These are phyloP conservation scores for Penicillium sp. DNA, from an alignment of 2,329 filamentous ascomycete species.

Conservation along the genomic window DNA sequence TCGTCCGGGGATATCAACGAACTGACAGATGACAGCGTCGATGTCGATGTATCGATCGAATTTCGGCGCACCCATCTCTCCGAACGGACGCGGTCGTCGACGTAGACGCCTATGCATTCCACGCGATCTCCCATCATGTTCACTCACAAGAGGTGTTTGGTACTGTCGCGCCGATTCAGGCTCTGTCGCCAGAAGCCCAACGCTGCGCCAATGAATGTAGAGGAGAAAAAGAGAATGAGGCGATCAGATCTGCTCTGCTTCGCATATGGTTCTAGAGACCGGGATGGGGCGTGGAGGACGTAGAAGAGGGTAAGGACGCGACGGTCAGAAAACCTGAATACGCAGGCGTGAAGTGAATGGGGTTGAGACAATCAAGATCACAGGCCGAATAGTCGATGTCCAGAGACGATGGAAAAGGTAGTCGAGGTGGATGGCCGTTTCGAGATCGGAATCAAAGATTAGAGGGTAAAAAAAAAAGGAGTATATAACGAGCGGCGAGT, in stretches of 20 bases:
- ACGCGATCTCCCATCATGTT: constrained; percentile 48
- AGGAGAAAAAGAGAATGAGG: constrained; percentile 20
- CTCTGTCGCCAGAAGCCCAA: constrained; percentile 23
- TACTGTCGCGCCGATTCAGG: constrained; percentile 19
- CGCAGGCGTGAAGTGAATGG: not conserved
- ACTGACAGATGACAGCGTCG: constrained; percentile 32
- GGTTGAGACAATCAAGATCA: constrained; percentile 7
- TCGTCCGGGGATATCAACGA: constrained; percentile 43
- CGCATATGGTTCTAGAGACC: constrained; percentile 34
- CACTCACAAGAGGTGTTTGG: constrained; percentile 10
- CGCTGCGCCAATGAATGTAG: constrained; percentile 14
- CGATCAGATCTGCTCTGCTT: constrained; percentile 24
- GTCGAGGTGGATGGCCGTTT: not conserved
- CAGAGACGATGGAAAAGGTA: constrained; percentile 2
- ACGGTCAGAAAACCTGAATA: not conserved
- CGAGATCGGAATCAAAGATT: not conserved
- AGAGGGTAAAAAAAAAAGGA: constrained; percentile 9
- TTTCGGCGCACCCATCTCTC: constrained; percentile 50
- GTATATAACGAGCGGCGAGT: constrained; percentile 21
- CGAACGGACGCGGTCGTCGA: constrained; percentile 50
- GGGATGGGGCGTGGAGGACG: constrained; percentile 1
- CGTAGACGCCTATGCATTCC: constrained; percentile 51
- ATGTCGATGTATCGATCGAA: constrained; percentile 32
- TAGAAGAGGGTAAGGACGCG: constrained; percentile 10
- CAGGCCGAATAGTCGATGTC: constrained; percentile 1